Conservation (phyloP, 306 rosid species). For the Ammopiptanthus mongolicus region DNA sequence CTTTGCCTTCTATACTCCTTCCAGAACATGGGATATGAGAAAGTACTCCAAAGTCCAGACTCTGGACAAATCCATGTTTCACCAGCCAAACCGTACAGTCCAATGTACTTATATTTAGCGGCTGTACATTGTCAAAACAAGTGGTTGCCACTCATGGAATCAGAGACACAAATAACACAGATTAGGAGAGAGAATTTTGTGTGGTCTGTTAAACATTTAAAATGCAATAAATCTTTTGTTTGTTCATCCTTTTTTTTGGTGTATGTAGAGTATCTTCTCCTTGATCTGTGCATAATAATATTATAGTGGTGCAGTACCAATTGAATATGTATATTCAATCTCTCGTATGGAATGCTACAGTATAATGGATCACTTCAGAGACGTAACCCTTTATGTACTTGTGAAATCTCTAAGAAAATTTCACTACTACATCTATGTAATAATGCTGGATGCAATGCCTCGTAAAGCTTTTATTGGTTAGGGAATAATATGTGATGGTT, state of each 20-base stretch:
- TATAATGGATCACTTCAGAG: background rate
- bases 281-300: too few species aligned
- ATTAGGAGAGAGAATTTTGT: too few species aligned
- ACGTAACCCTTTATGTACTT: background rate
- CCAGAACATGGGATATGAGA: background rate
- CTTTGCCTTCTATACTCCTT: background rate
- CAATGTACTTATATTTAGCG: background rate
- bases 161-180: background rate
- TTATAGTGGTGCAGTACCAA: too few species aligned
- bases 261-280: too few species aligned
- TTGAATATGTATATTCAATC: background rate
- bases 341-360: background rate
- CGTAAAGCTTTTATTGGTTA: too few species aligned
- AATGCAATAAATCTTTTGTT: too few species aligned
- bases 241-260: too few species aligned
- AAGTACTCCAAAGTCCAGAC: background rate
- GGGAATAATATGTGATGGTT: too few species aligned
- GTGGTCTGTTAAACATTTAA: too few species aligned
- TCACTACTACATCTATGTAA: too few species aligned
- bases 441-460: too few species aligned
- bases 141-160: background rate
- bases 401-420: background rate
- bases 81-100: background rate
- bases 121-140: background rate
- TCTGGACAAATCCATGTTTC: background rate